These are phyloP conservation scores for Alternaria sp. DNA, from an alignment of 2,329 filamentous ascomycete species.

Conservation along the genomic window DNA sequence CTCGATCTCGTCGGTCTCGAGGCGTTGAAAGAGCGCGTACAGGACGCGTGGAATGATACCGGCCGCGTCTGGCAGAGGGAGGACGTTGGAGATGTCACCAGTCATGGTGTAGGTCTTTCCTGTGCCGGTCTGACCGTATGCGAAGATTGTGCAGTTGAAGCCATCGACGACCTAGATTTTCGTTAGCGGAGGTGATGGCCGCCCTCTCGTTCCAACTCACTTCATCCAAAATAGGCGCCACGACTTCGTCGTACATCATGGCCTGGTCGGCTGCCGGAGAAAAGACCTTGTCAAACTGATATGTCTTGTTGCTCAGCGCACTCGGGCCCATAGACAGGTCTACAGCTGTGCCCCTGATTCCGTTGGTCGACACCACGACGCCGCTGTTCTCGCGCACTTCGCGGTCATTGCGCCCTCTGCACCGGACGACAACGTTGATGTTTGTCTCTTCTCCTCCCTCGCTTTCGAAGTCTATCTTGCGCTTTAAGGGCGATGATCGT, in stretches of 20 bases:
- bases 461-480: conserved; percentile 83
- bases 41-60: conserved; percentile 94
- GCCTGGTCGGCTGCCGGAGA: conserved; percentile 91
- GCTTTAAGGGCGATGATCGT: conserved; percentile 67
- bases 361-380: conserved; percentile 86
- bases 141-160: conserved; percentile 98
- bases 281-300: conserved; percentile 96
- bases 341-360: conserved; percentile 83
- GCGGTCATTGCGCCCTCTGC: conserved; percentile 88
- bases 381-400: conserved; percentile 95
- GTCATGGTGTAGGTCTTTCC: conserved; percentile 99
- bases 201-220: conserved; percentile 62
- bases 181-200: conserved; percentile 19
- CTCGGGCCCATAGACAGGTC: conserved; percentile 92
- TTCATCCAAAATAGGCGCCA: conserved; percentile 90
- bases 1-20: conserved; percentile 78
- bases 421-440: conserved; percentile 96
- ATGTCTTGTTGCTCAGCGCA: conserved; percentile 92
- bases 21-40: conserved; percentile 82
- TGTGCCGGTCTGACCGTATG: conserved; percentile 96
- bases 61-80: conserved; percentile 86
- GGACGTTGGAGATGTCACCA: conserved; percentile 92
- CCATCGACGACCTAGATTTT: conserved; percentile 78
- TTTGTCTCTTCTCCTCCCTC: conserved; percentile 82
- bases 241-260: conserved; percentile 95